A percentile compares a stretch with the other conserved stretches of the same genome.
phyloP scores from a whole-genome alignment of 1,139 yeast genomes.

The Debaryomyces psychrophilus region DNA sequence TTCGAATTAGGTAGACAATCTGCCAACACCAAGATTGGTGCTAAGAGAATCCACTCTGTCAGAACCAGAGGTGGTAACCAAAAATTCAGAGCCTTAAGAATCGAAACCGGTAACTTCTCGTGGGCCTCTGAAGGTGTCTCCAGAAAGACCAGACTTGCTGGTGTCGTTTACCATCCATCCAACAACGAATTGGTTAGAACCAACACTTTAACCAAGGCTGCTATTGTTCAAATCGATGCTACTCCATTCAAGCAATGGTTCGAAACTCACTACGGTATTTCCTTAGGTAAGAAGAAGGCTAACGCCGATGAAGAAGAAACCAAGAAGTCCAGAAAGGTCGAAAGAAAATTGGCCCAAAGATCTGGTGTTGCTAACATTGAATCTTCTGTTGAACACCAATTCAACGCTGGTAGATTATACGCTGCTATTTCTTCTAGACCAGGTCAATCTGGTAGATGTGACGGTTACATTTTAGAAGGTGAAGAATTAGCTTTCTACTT shows the following conservation, averaged over 20 bases:
- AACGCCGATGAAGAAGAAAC: constrained; percentile 55
- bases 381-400: constrained; percentile 90
- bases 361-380: constrained; percentile 83
- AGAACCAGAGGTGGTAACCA: constrained; percentile 99
- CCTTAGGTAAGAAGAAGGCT: constrained; percentile 83
- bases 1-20: constrained; percentile 99
- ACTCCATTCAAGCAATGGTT: constrained; percentile 99
- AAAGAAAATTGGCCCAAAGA: constrained; percentile 92
- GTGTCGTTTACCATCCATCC: constrained; percentile 99
- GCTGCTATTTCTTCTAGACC: constrained; percentile 99
- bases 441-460: constrained; percentile 99
- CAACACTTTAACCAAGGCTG: constrained; percentile 98
- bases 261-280: constrained; percentile 96
- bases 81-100: constrained; percentile 99
- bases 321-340: constrained; percentile 77
- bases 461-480: constrained; percentile 99
- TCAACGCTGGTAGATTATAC: constrained; percentile 98
- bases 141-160: constrained; percentile 98
- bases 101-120: constrained; percentile 99
- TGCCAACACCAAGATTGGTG: constrained; percentile 98
- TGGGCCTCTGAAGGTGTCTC: constrained; percentile 99
- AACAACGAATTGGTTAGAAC: constrained; percentile 99
- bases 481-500: constrained; percentile 99
- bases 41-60: constrained; percentile 98
- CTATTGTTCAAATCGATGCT: constrained; percentile 99